Base-by-base conservation (phyloP, 805 yeast genomes). In the Priceomyces melissophilus region DNA sequence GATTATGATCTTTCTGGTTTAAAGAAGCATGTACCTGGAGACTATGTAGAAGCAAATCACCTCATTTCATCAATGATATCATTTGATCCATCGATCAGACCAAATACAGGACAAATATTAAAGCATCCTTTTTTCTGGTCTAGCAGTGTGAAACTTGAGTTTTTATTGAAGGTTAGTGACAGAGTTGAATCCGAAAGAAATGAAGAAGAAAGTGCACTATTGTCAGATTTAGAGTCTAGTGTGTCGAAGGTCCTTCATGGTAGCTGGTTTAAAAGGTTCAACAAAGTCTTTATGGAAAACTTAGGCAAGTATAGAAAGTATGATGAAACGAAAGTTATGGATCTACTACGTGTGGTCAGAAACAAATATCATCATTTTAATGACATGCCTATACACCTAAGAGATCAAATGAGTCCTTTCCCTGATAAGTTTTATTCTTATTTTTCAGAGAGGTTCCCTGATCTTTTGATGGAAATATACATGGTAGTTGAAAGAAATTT, bases 341-440 rank as follows among this genome's bases (percentile, higher is more conserved):
- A 93, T 59, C 65, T 93, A 38, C 63, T 93, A 43, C 71, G 99
- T 43, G 96, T 96, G 0, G 62, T 93, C 50, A 74, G 99, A 53
- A 93, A 93, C 66, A 93, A 93, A 61, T 84, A 87, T 55, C 98
- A 93, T 60, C 99, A 93, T 60, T 91, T 76, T 60, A 88, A 88
- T 63, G 99, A 93, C 59, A 65, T 90, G 56, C 96, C 96, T 1
- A 72, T 65, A 8, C 76, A 69, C 10, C 70, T 93, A 43, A 80
- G 78, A 39, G 58, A 56, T 11, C 71, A 77, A 37, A 84, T 93
- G 78, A 83, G 87, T 13, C 84, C 91, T 0, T 63, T 88, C 20
- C 96, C 97, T 0, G 79, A 79, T 37, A 96, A 95, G 0, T 93
- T 87, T 57, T 85, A 87, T 60, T 61, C 68, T 33, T 93, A 86